Evolutionary conservation across 257 asterid species (phyloP), one percentile per base, ranked within the genome.

Genomic region (Solanum boliviense): DNA sequence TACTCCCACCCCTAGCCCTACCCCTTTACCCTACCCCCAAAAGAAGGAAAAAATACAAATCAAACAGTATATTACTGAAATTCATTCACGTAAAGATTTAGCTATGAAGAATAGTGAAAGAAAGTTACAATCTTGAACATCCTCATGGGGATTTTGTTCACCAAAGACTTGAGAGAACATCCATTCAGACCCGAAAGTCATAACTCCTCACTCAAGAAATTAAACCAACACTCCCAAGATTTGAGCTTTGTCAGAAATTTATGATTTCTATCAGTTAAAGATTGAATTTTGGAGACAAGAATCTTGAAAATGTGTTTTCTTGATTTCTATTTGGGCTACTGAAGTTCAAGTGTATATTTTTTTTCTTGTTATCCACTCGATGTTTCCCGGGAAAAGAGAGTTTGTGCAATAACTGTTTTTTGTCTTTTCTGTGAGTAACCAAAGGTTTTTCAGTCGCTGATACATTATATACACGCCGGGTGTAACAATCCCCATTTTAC

Each of bases 151-250:
- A 56, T 89, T 89, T 36, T 89, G 91, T 41, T 94, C 96, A 86
- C 98, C 98, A 88, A 95, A 94, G 25, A 93, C 92, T 89, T 94
- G 98, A 60, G 98, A 95, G 86, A 95, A 94, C 48, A 88, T 94
- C 98, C 98, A 95, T 44, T 91, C 92, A 74, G 94, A 92, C 86
- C 91, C 90, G 86, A 88, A 90, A 84, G 87, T 89, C 94, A 91
- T 90, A 79, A 89, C 86, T 48, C 68, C 46, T 73, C 38, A 16
- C 21, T 78, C 85, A 15, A 44, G 38, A 78, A 35, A 56, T 56
- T 56, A 56, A 56, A 73, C 82, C 44, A 5, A 21, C 31, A n/a
- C 34, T 11, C 58, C 34, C 58, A 76, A 78, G 62, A 78, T 78
- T 12, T 36, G 56, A 75, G 21, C 39, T 23, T 39, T n/a, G 7